phyloP scores from a whole-genome alignment of 2,329 filamentous ascomycete genomes.

The Raffaelea ambrosiae region DNA sequence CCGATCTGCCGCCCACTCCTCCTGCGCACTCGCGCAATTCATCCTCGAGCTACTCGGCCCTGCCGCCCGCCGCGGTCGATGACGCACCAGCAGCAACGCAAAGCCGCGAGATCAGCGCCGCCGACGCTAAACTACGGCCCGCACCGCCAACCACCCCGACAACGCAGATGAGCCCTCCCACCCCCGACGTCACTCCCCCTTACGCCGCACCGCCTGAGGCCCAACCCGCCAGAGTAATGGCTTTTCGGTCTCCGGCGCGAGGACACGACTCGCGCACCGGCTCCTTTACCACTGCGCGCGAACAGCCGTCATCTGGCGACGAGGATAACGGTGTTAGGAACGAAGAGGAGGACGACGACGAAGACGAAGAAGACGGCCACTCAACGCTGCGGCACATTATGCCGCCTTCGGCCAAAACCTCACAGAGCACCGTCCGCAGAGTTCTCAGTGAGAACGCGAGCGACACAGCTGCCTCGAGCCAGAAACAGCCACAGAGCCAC shows the following conservation, averaged over 20 bases:
- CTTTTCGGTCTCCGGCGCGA: no score
- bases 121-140: conserved; percentile 27
- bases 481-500: neutral
- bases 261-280: conserved; percentile 43
- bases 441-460: conserved; percentile 14
- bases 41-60: conserved; percentile 39
- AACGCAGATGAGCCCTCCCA: conserved; percentile 60
- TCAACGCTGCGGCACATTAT: conserved; percentile 30
- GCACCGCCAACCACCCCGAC: conserved; percentile 48
- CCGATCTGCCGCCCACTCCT: conserved; percentile 53
- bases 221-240: no score
- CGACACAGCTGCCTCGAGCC: no score
- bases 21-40: conserved; percentile 52
- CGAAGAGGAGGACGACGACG: conserved; percentile 35
- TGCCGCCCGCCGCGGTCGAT: conserved; percentile 31
- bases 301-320: conserved; percentile 44
- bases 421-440: conserved; percentile 33
- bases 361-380: conserved; percentile 48
- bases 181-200: conserved; percentile 68
- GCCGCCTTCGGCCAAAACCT: conserved; percentile 49
- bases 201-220: conserved; percentile 20
- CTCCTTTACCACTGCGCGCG: conserved; percentile 64
- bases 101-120: conserved; percentile 27
- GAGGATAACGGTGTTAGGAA: conserved; percentile 24
- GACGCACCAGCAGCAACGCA: conserved; percentile 15